phyloP scores from a whole-genome alignment of 345 rosid species.

The Pistacia atlantica region DNA sequence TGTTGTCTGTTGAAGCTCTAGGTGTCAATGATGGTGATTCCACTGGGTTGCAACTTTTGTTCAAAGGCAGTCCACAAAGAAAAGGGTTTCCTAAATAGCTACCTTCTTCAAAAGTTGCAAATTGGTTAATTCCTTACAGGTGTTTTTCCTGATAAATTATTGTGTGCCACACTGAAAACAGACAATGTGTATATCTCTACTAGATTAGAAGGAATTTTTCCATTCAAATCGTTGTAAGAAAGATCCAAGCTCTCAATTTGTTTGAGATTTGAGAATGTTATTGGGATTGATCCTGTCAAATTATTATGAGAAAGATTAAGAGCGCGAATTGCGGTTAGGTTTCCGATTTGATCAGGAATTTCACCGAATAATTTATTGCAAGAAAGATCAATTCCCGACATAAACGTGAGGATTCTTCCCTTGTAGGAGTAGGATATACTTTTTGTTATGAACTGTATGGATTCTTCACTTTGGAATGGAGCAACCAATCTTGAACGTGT shows the following conservation, averaged over 20 bases:
- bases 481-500: too few relatives aligned
- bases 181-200: slow-evolving; percentile 4
- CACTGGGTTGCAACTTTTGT: neutral
- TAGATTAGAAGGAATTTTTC: slow-evolving; percentile 30
- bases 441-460: slow-evolving; percentile 11
- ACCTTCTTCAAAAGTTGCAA: neutral
- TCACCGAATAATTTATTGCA: slow-evolving; percentile 31
- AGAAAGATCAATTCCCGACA: slow-evolving; percentile 45
- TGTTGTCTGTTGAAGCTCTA: neutral
- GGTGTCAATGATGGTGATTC: neutral
- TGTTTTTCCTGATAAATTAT: slow-evolving; percentile 28
- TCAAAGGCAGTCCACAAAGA: neutral
- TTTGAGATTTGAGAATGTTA: slow-evolving; percentile 22
- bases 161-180: too few relatives aligned
- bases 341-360: slow-evolving; percentile 33
- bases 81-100: neutral
- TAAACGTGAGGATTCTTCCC: neutral
- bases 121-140: neutral
- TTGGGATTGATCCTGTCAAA: slow-evolving; percentile 31
- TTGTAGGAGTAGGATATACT: slow-evolving; percentile 7
- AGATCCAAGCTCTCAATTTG: slow-evolving; percentile 33
- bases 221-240: slow-evolving; percentile 28
- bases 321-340: slow-evolving; percentile 7
- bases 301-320: slow-evolving; percentile 40
- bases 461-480: neutral